Base-by-base conservation (phyloP, 768 basidiomycete genomes). In the Mycena leptocephala region DNA sequence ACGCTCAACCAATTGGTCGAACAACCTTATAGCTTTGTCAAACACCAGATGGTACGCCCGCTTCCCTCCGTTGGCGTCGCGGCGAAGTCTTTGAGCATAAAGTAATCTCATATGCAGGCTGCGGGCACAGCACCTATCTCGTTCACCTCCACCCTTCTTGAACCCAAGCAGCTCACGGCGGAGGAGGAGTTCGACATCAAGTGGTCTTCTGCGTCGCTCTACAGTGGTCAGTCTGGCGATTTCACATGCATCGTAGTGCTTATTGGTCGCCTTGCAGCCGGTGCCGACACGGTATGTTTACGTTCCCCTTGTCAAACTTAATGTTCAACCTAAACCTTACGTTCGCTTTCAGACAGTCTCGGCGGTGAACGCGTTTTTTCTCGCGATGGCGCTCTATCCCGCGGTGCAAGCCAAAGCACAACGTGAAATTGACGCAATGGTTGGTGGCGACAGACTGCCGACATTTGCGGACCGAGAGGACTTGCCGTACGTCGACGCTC, bases 171-270 rank as follows among this genome's bases (percentile, higher is more conserved):
- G 13, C 79, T 92, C 35, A 89, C 83, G 59, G 82, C 84, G 5
- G 90, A 93, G 72, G 92, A 93, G 72, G 92, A 94, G 73, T 84
- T 88, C 64, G 89, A 91, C 75, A 85, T 95, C 72, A 94, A 93
- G 81, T 93, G 93, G 92, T 90, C 92, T 46, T 87, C 90, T 37
- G 89, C 89, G n/a, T 90, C 91, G 53, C 81, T 92, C 20, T 91
- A 92, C 81, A 87, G 89, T 62, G 90, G 90, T 90, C 75, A 53
- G 85, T 80, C 33, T 28, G 43, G 35, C 13, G 43, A n/a, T n/a
- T 46, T 46, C 37, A 39, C 55, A 22, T 33, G 43, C 37, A n/a
- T n/a, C n/a, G 59, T 51, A 30, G 30, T 9, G 32, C 72, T 69
- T 51, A 72, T 72, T 74, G 26, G 46, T n/a, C 24, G 32, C 26